These are phyloP conservation scores for Scheffersomyces segobiensis DNA, from an alignment of 1,139 yeast genomes.

Conservation along the genomic window DNA sequence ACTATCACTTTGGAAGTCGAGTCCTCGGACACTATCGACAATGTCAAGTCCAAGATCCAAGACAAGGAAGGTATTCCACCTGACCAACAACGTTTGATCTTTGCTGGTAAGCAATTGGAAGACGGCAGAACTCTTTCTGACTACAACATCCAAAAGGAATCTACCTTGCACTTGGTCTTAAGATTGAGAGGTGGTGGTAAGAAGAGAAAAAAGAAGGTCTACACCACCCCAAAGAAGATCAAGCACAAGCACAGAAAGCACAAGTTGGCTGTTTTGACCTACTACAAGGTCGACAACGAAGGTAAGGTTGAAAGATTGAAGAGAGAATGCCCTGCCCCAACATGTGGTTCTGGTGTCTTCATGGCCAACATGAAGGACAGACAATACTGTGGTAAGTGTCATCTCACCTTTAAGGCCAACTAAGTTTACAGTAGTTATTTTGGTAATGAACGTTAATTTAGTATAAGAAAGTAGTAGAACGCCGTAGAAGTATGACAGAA, in stretches of 20 bases:
- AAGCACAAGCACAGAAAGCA: conserved; percentile 99
- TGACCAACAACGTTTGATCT: conserved; percentile 98
- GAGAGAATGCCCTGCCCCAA: conserved; percentile 93
- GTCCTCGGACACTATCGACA: conserved; percentile 98
- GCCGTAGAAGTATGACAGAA: no score
- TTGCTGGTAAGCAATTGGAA: conserved; percentile 99
- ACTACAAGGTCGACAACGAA: conserved; percentile 98
- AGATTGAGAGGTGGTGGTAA: conserved; percentile 99
- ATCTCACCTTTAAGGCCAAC: conserved; percentile 79
- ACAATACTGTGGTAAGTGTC: conserved; percentile 99
- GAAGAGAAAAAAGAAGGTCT: conserved; percentile 99
- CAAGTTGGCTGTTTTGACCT: conserved; percentile 98
- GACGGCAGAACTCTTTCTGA: conserved; percentile 98
- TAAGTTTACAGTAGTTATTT: conserved; percentile 20
- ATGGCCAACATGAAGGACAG: conserved; percentile 99
- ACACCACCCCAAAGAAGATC: conserved; percentile 99
- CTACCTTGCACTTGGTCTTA: conserved; percentile 94
- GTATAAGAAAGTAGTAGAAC: not conserved
- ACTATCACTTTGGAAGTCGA: conserved; percentile 99
- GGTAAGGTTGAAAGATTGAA: conserved; percentile 99
- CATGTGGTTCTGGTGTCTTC: conserved; percentile 99
- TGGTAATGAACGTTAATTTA: conserved; percentile 1
- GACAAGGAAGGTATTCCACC: conserved; percentile 99
- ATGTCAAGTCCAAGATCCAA: conserved; percentile 98
- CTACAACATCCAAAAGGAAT: conserved; percentile 99